Base-by-base conservation (phyloP, 371 early-diverging fungal genomes). In the Encephalitozoon hellem region DNA sequence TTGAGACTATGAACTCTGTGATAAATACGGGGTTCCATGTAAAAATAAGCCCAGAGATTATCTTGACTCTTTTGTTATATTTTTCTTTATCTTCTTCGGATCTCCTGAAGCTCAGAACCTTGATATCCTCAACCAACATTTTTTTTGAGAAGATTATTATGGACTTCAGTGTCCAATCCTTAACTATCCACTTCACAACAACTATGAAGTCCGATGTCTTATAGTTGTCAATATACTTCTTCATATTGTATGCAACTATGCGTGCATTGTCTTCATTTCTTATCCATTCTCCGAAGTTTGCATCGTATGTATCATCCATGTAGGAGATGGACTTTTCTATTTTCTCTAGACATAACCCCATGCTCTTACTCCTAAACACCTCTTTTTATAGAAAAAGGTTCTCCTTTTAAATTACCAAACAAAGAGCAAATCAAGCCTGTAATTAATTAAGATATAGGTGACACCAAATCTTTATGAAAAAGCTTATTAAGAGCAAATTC, bases 241-340 rank as follows among this genome's bases (percentile, higher is more conserved):
- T 78, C 42, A 86, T 69, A 64, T 81, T 76, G 42, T 52, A 55
- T 21, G 77, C 83, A 43, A 86, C 68, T 34, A 83, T 78, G 11
- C 78, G 76, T 34, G 77, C 68, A 69, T 86, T 86, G 18, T 84
- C 82, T 71, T 85, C 85, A 54, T 84, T 85, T 32, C 81, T 38
- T 21, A 86, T 84, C 86, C 86, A 86, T n/a, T 84, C 80, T 4
- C 85, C 86, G 75, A 86, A 86, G 76, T 86, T 86, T 21, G 86
- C 85, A 74, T 86, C 86, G 72, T 86, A 86, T 23, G 74, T 72
- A 12, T 73, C 67, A 74, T 86, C 86, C 86, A 86, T 86, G 45
- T 73, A 59, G 41, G 51, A 64, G 45, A 86, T 81, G 12, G 84
- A 78, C 23, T 59, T 68, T 42, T 84, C 86, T 53, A 86, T 81